These are phyloP conservation scores for Aspergillus melleus DNA, from an alignment of 2,329 filamentous ascomycete species.

Conservation along the genomic window DNA sequence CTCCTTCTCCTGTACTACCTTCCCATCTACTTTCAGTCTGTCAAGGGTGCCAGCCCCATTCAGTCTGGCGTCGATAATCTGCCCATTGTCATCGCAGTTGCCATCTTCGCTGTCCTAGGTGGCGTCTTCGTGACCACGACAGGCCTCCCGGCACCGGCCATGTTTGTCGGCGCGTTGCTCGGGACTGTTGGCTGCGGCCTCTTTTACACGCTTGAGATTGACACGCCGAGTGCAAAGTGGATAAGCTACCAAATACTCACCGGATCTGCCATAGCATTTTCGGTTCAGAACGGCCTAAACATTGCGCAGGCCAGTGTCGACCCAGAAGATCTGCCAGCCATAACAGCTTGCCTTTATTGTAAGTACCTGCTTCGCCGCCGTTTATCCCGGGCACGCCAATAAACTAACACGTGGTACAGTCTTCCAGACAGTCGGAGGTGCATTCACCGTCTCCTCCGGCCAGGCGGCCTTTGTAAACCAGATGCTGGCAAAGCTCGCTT, in stretches of 20 bases:
- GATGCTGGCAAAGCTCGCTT: conserved; percentile 25
- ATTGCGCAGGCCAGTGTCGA: conserved; percentile 22
- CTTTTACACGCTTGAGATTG: conserved; percentile 33
- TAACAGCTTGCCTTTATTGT: conserved; percentile 24
- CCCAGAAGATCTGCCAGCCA: conserved; percentile 20
- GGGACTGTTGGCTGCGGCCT: conserved; percentile 31
- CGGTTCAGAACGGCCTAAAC: conserved; percentile 23
- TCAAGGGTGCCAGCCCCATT: conserved; percentile 33
- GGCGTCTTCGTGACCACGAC: conserved; percentile 30
- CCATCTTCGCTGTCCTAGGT: conserved; percentile 27
- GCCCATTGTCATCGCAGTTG: conserved; percentile 41
- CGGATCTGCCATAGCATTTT: conserved; percentile 30
- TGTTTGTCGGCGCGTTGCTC: conserved; percentile 26
- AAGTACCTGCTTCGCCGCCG: background rate
- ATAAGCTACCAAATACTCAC: conserved; percentile 40
- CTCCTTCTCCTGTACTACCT: conserved; percentile 47
- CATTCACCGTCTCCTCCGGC: conserved; percentile 32
- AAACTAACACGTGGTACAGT: conserved; percentile 9
- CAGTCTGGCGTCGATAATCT: conserved; percentile 45
- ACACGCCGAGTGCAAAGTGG: conserved; percentile 31
- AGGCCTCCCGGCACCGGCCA: conserved; percentile 27
- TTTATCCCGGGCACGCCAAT: background rate
- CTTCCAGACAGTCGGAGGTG: conserved; percentile 34
- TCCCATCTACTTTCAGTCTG: conserved; percentile 50
- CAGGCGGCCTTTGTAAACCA: conserved; percentile 37